Evolutionary conservation across 2,329 filamentous ascomycete genomes (phyloP).

Genomic region (Paraphaeosphaeria sporulosa): DNA sequence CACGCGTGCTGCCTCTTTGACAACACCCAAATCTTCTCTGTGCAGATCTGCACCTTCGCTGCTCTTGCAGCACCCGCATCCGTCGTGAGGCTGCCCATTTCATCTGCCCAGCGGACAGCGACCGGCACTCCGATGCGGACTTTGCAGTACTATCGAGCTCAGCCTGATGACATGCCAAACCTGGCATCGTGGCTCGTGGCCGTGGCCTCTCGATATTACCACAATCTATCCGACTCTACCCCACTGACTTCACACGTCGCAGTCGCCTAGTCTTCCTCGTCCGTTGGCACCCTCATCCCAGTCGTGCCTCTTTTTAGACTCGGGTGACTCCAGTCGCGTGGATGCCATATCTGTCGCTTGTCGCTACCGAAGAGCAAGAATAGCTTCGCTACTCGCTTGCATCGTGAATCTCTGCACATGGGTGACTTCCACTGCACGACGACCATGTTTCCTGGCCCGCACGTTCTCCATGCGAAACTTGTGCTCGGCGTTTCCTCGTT

Average conservation of each 20-base stretch:
- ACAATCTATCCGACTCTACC: slow-evolving; percentile 22
- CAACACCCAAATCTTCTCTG: neutral
- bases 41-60: neutral
- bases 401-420: neutral
- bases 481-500: neutral
- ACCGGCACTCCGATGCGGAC: slow-evolving; percentile 16
- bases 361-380: neutral
- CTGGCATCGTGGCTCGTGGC: neutral
- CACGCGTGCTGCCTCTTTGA: neutral
- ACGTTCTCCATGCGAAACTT: slow-evolving; percentile 14
- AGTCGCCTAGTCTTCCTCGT: slow-evolving; percentile 1
- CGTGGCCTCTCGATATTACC: slow-evolving; percentile 14
- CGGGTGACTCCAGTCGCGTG: slow-evolving; percentile 6
- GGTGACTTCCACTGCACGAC: neutral
- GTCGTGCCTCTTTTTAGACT: neutral
- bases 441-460: slow-evolving; percentile 13
- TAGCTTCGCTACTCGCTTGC: slow-evolving; percentile 8
- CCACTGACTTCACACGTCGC: slow-evolving; percentile 4
- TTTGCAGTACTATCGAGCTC: slow-evolving; percentile 16
- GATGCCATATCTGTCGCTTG: too few species aligned
- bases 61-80: slow-evolving; percentile 14
- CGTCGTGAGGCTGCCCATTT: slow-evolving; percentile 14
- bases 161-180: slow-evolving; percentile 18
- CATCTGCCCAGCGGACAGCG: slow-evolving; percentile 16
- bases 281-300: slow-evolving; percentile 12